phyloP scores from a whole-genome alignment of 1,139 yeast species.

The Protomyces pachydermus region DNA sequence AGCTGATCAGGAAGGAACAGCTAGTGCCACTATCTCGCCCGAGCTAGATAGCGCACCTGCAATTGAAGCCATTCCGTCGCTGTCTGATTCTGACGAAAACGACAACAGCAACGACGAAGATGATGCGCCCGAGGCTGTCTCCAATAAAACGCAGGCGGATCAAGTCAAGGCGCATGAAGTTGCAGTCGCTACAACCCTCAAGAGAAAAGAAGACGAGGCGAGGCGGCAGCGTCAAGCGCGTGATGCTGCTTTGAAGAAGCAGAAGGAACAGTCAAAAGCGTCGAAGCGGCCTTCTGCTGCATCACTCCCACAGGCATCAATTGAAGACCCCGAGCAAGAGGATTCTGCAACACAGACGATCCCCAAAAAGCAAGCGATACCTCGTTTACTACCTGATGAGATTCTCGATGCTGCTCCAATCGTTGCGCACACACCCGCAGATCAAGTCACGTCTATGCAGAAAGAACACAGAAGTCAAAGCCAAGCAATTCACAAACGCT shows the following conservation, averaged over 20 bases:
- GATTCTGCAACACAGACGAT: too few relatives aligned
- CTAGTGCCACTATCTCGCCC: not conserved
- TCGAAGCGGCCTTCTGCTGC: not conserved
- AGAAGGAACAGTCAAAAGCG: not conserved
- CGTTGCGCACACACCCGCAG: not conserved
- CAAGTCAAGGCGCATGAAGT: not conserved
- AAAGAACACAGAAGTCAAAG: not conserved
- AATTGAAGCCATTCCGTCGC: not conserved
- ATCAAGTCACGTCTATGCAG: not conserved
- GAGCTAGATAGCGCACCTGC: not conserved
- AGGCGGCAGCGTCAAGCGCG: constrained; percentile 3
- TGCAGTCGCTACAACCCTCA: not conserved
- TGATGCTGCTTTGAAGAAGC: constrained; percentile 2
- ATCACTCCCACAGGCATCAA: not conserved
- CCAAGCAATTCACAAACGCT: not conserved
- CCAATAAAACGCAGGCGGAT: constrained; percentile 7
- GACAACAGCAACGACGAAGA: constrained; percentile 10
- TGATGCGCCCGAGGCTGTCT: constrained; percentile 19
- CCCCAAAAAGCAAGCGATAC: not conserved
- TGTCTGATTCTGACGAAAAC: not conserved
- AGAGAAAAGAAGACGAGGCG: constrained; percentile 5
- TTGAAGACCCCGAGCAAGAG: not conserved
- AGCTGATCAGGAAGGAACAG: not conserved
- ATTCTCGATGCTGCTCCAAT: constrained; percentile 17
- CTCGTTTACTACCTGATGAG: constrained; percentile 17